Conservation (phyloP, 202 grass and related monocot genomes). For the Schoenoplectus triqueter region DNA sequence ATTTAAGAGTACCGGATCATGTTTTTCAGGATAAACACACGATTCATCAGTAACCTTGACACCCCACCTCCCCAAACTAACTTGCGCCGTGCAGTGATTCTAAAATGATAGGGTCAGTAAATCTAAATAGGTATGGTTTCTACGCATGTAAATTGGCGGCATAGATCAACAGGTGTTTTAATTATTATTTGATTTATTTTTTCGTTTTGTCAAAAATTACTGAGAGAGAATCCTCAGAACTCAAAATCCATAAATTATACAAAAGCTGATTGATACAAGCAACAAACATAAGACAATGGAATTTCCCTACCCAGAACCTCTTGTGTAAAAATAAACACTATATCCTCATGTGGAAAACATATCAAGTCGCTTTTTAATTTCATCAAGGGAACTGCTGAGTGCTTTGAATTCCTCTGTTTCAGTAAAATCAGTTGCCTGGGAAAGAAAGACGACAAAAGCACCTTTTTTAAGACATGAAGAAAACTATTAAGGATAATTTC, state of each 20-base stretch:
- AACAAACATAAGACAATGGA: slow-evolving; percentile 5
- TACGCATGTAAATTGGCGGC: too few relatives aligned
- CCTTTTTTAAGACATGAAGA: neutral
- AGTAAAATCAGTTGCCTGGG: slow-evolving; percentile 60
- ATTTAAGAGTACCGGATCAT: too few relatives aligned
- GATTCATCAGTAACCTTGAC: too few relatives aligned
- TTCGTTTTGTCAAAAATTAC: too few relatives aligned
- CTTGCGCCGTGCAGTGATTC: too few relatives aligned
- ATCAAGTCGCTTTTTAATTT: slow-evolving; percentile 58
- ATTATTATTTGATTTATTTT: too few relatives aligned
- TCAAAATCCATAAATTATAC: neutral
- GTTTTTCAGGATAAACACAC: too few relatives aligned
- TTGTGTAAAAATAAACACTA: neutral
- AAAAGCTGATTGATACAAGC: slow-evolving; percentile 18
- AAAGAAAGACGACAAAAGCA: neutral
- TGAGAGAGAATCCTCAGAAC: too few relatives aligned
- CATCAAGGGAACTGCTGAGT: slow-evolving; percentile 57
- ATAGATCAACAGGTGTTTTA: too few relatives aligned
- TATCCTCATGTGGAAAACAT: slow-evolving; percentile 32
- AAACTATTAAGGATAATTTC: neutral
- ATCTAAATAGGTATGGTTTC: too few relatives aligned
- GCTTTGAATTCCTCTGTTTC: slow-evolving; percentile 56
- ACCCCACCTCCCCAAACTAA: too few relatives aligned
- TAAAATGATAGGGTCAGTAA: too few relatives aligned
- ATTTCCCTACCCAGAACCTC: neutral